A percentile compares a stretch with the other conserved stretches of the same genome.
phyloP scores from a whole-genome alignment of 2,329 filamentous ascomycete species.

The Botrytis hyacinthi region DNA sequence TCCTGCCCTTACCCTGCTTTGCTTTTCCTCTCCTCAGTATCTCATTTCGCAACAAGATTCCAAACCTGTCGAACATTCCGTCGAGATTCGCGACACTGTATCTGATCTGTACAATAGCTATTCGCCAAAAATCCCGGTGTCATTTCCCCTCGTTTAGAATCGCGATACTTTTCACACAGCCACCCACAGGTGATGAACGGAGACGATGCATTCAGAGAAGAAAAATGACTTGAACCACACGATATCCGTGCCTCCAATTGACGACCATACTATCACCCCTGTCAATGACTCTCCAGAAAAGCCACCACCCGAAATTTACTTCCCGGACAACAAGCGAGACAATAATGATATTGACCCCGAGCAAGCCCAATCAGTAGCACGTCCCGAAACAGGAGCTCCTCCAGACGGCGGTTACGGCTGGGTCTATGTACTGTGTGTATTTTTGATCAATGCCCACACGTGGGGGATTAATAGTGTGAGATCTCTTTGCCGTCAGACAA shows the following conservation, averaged over 20 bases:
- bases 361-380: background rate
- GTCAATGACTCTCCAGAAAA: background rate
- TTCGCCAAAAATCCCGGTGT: background rate
- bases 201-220: background rate
- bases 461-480: background rate
- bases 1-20: rapidly evolving
- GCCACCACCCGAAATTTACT: background rate
- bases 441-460: background rate
- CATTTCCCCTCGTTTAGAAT: background rate
- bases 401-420: background rate
- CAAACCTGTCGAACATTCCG: rapidly evolving
- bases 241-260: background rate
- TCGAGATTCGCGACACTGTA: background rate
- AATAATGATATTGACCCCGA: background rate
- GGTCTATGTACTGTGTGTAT: background rate
- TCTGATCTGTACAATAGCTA: background rate
- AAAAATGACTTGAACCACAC: background rate
- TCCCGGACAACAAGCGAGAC: background rate
- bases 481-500: background rate
- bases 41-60: background rate
- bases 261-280: background rate
- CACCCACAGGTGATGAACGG: background rate
- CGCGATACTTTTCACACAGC: background rate
- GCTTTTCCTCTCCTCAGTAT: background rate
- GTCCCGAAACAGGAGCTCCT: background rate